A percentile compares a stretch with the other conserved stretches of the same genome.
Evolutionary conservation across 257 asterid species (phyloP).

Genomic region (Capsicum pubescens): DNA sequence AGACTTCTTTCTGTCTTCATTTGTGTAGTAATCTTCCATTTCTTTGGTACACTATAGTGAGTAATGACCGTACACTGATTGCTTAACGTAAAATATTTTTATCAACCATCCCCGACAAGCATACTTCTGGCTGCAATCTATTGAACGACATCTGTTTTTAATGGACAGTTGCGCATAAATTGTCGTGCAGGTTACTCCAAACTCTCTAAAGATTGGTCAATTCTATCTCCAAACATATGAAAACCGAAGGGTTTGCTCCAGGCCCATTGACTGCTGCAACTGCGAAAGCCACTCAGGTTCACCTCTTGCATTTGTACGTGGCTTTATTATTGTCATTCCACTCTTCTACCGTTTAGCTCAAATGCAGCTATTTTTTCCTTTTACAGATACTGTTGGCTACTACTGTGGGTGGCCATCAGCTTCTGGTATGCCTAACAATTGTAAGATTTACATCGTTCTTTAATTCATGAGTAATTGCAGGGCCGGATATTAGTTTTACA

Average conservation of each 20-base stretch:
- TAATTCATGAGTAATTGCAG: conserved; percentile 42
- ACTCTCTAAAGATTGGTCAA: conserved; percentile 70
- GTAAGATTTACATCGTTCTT: not conserved
- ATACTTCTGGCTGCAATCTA: not conserved
- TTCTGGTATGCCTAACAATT: conserved; percentile 76
- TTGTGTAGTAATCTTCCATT: not conserved
- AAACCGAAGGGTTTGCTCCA: conserved; percentile 79
- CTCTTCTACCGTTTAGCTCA: conserved; percentile 1
- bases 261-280: conserved; percentile 85
- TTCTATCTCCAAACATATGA: conserved; percentile 72
- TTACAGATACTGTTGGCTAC: conserved; percentile 87
- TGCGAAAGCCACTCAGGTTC: conserved; percentile 87
- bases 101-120: not conserved
- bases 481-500: conserved; percentile 88
- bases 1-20: not conserved
- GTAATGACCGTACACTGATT: not conserved
- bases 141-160: conserved; percentile 27
- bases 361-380: conserved; percentile 14
- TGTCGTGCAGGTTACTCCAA: conserved; percentile 72
- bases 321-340: not conserved
- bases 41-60: not conserved
- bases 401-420: conserved; percentile 71
- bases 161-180: conserved; percentile 34
- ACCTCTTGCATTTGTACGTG: not conserved
- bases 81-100: not conserved